These are phyloP conservation scores for Candida silvicultrix DNA, from an alignment of 805 yeast genomes.

Conservation along the genomic window DNA sequence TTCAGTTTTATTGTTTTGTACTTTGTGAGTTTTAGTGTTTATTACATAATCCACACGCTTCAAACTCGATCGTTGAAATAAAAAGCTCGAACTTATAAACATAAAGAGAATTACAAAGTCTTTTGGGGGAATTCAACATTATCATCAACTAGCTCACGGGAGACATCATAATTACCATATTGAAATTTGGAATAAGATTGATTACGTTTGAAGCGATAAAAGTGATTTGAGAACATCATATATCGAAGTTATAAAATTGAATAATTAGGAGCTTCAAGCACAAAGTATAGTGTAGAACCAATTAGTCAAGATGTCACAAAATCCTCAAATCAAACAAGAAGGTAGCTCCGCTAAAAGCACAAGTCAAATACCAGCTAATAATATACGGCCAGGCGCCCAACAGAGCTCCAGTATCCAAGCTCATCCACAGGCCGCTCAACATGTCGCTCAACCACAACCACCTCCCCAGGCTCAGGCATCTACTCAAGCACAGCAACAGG, in stretches of 20 bases:
- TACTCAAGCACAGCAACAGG: constrained; percentile 5
- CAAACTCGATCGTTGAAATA: not conserved
- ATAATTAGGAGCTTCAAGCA: not conserved
- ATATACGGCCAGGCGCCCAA: constrained; percentile 1
- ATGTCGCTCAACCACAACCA: not conserved
- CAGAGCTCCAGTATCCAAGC: constrained; percentile 1
- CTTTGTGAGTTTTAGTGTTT: too few species aligned
- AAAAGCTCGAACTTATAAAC: not conserved
- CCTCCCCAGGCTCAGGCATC: constrained; percentile 1
- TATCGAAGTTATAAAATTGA: not conserved
- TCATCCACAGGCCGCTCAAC: not conserved
- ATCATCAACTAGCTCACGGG: too few species aligned
- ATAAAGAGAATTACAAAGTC: not conserved
- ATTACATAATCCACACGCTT: not conserved
- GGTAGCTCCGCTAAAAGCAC: not conserved
- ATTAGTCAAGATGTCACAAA: not conserved
- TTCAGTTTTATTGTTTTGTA: too few species aligned
- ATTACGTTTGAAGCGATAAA: too few species aligned
- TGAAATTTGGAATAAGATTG: too few species aligned
- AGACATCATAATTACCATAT: too few species aligned
- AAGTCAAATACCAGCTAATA: not conserved
- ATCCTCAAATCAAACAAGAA: constrained; percentile 1
- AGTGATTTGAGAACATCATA: not conserved
- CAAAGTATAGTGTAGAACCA: not conserved
- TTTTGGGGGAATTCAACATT: not conserved